Conservation (phyloP, 352 stramenopile species). For the Phytophthora kernoviae region DNA sequence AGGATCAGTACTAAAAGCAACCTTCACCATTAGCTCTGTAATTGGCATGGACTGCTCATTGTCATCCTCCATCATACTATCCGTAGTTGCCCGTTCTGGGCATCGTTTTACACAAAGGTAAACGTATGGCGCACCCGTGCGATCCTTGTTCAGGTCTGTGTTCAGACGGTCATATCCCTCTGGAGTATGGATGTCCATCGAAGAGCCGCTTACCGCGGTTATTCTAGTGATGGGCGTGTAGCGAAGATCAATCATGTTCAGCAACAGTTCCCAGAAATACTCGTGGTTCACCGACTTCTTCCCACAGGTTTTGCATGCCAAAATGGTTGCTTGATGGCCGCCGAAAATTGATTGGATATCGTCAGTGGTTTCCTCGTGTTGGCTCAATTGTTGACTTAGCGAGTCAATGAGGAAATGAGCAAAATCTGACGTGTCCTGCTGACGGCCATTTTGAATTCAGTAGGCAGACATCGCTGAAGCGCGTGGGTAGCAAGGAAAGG, state of each 20-base stretch:
- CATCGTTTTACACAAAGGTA: constrained; percentile 83
- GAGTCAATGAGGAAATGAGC: constrained; percentile 87
- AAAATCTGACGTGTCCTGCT: constrained; percentile 90
- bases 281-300: constrained; percentile 84
- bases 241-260: constrained; percentile 90
- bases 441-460: constrained; percentile 81
- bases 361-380: constrained; percentile 57
- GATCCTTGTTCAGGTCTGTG: constrained; percentile 86
- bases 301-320: constrained; percentile 82
- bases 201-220: constrained; percentile 70
- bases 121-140: constrained; percentile 74
- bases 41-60: constrained; percentile 55
- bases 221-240: constrained; percentile 90
- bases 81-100: constrained; percentile 48
- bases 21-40: constrained; percentile 83
- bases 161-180: constrained; percentile 82
- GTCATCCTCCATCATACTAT: constrained; percentile 35
- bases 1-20: constrained; percentile 52
- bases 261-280: constrained; percentile 89
- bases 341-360: constrained; percentile 81
- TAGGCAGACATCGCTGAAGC: constrained; percentile 71
- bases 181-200: constrained; percentile 68
- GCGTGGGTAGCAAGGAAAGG: constrained; percentile 68
- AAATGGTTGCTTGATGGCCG: constrained; percentile 78
- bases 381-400: constrained; percentile 72